Base-by-base conservation (phyloP, 139 green algal species). In the Penium margaritaceum region DNA sequence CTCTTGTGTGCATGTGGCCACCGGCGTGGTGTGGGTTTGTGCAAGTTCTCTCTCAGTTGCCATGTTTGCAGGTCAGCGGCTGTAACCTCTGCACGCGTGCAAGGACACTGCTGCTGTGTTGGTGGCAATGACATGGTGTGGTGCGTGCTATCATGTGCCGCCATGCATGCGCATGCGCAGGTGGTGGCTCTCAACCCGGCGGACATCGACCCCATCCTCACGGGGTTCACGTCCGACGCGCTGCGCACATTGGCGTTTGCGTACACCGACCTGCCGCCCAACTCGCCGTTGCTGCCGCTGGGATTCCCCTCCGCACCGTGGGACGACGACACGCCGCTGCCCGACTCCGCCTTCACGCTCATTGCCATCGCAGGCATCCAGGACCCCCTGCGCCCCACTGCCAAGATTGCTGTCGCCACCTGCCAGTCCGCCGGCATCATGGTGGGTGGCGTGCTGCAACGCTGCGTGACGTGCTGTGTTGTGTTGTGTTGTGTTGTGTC, bases 371-470 rank as follows among this genome's bases (percentile, higher is more conserved):
- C 75, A 19, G 74, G 74, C 1, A 80, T 80, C 47, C 75, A 80
- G 47, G 94, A 98, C 81, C 92, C 93, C 21, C 87, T 95, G 41
- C 82, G 92, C 17, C 29, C 66, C 0, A 89, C 91, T 46, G 91
- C 92, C 21, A 85, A 88, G 5, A 70, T 72, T 58, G 90, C 92
- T 15, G 91, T 97, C 38, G 38, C 70, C 14, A 41, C 60, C 15
- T 76, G 68, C 41, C 32, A 76, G 27, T 70, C 68, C 30, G 68
- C 68, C 27, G 68, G 68, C 1, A 67, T 68, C 53, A 69, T 55
- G 53, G 68, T 79, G 29, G 5, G 47, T 60, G 47, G 47, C n/a
- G n/a, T n/a, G n/a, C n/a, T n/a, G n/a, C n/a, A n/a, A n/a, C n/a
- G n/a, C n/a, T n/a, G n/a, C n/a, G n/a, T n/a, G n/a, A n/a, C n/a